Conservation (phyloP, 495 filamentous ascomycete genomes). For the Penicillium alfredii region DNA sequence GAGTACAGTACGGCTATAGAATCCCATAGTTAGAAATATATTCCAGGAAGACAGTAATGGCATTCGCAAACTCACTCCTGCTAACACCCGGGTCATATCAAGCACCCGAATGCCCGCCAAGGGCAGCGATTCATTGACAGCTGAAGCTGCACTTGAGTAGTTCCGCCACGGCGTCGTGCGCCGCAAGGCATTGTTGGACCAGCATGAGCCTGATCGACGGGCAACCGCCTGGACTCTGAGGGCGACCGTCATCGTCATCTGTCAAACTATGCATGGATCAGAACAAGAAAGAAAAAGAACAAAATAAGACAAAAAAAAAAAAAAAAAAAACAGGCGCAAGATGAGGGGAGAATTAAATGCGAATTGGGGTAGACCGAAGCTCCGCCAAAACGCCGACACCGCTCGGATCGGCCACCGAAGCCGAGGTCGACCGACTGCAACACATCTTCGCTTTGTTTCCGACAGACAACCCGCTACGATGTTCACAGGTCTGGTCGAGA, state of each 20-base stretch:
- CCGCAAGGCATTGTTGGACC: constrained; percentile 16
- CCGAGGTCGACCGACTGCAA: constrained; percentile 28
- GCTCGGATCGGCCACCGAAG: constrained; percentile 23
- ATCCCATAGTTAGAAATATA: constrained; percentile 4
- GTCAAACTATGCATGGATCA: not conserved
- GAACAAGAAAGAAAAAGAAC: not conserved
- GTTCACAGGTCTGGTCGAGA: constrained; percentile 98
- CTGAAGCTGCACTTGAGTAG: constrained; percentile 26
- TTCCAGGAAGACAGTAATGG: not conserved
- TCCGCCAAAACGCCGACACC: constrained; percentile 31
- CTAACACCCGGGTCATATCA: constrained; percentile 94
- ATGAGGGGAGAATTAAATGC: constrained; percentile 10
- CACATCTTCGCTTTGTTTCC: constrained; percentile 11
- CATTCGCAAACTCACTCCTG: constrained; percentile 63
- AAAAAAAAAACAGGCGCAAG: constrained; percentile 4
- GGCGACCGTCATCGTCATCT: constrained; percentile 23
- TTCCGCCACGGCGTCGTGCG: constrained; percentile 26
- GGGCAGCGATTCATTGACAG: constrained; percentile 48
- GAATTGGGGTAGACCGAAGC: constrained; percentile 19
- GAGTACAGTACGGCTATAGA: constrained; percentile 97
- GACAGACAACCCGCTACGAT: constrained; percentile 46
- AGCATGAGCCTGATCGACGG: constrained; percentile 19
- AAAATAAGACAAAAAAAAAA: not conserved
- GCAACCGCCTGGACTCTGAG: constrained; percentile 24
- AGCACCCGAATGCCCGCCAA: constrained; percentile 81